These are phyloP conservation scores for Globisporangium orthogonon DNA, from an alignment of 352 stramenopile species.

Conservation along the genomic window DNA sequence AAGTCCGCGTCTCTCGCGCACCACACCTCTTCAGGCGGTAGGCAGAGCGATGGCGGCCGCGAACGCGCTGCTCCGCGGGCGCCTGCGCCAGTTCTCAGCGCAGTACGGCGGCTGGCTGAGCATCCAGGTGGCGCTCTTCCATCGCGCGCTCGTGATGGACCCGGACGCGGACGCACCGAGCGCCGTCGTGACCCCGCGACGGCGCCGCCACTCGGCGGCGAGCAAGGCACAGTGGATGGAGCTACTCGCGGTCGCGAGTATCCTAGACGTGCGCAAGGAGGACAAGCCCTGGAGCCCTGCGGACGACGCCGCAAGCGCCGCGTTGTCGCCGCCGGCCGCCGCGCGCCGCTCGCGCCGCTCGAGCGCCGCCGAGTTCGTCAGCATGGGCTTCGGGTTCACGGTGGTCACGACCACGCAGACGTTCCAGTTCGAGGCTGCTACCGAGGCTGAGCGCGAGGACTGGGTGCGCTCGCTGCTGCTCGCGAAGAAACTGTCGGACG, in stretches of 20 bases:
- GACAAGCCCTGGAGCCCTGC: constrained; percentile 15
- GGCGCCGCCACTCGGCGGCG: constrained; percentile 34
- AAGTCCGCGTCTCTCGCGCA: background rate
- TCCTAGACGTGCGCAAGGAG: constrained; percentile 25
- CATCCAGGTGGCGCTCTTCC: constrained; percentile 39
- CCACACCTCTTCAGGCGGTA: too few relatives aligned
- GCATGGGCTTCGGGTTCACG: constrained; percentile 27
- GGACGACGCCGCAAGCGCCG: constrained; percentile 9
- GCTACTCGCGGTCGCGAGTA: constrained; percentile 28
- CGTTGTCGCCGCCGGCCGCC: constrained; percentile 8
- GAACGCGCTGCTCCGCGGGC: constrained; percentile 35
- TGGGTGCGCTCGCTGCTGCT: constrained; percentile 37
- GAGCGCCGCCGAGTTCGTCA: constrained; percentile 13
- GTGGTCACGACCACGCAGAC: constrained; percentile 26
- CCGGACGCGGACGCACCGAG: constrained; percentile 26
- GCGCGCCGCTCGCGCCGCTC: constrained; percentile 14
- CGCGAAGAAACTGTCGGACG: constrained; percentile 26
- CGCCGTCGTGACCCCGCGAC: constrained; percentile 28
- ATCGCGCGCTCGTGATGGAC: constrained; percentile 43
- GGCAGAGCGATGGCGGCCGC: constrained; percentile 12
- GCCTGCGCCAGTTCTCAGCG: constrained; percentile 41
- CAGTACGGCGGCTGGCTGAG: constrained; percentile 45
- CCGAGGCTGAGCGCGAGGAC: constrained; percentile 29
- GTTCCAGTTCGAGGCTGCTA: constrained; percentile 33
- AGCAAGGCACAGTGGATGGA: constrained; percentile 39